A percentile compares a stretch with the other conserved stretches of the same genome.
These are phyloP conservation scores for Cytospora piceicola DNA, from an alignment of 2,329 filamentous ascomycete genomes.

Conservation along the genomic window DNA sequence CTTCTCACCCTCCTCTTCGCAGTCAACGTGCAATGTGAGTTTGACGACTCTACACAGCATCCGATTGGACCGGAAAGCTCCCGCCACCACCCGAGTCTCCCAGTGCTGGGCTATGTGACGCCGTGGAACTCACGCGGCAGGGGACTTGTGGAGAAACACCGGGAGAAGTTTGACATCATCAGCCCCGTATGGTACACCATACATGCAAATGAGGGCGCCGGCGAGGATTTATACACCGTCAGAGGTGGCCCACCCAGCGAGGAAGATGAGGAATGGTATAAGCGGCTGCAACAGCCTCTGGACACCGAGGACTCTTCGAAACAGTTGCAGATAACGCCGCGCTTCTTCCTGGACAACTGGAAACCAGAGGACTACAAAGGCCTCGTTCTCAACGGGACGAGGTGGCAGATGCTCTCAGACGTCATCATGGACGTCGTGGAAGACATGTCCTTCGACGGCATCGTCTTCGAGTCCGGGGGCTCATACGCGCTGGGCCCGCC, in stretches of 20 bases:
- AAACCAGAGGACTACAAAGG: slow-evolving; percentile 30
- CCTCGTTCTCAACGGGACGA: slow-evolving; percentile 33
- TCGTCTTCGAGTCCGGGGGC: slow-evolving; percentile 33
- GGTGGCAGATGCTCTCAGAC: slow-evolving; percentile 29
- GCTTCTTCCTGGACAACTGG: slow-evolving; percentile 34
- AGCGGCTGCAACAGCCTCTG: slow-evolving; percentile 20
- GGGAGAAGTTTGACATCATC: slow-evolving; percentile 33
- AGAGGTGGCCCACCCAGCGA: slow-evolving; percentile 28
- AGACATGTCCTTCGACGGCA: slow-evolving; percentile 31
- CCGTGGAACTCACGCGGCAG: slow-evolving; percentile 34
- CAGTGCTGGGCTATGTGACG: slow-evolving; percentile 34
- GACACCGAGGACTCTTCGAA: background rate
- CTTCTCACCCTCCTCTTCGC: background rate
- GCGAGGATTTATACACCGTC: slow-evolving; percentile 30
- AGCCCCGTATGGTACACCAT: slow-evolving; percentile 35
- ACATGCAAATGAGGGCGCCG: slow-evolving; percentile 26
- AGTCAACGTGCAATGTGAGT: background rate
- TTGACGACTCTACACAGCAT: background rate
- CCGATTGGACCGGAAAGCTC: background rate
- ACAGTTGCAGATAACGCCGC: slow-evolving; percentile 29
- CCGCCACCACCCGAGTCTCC: slow-evolving; percentile 9
- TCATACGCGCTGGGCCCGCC: slow-evolving; percentile 31
- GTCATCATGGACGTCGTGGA: slow-evolving; percentile 29
- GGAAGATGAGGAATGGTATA: slow-evolving; percentile 31
- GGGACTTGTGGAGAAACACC: slow-evolving; percentile 32